phyloP scores from a whole-genome alignment of 2,329 filamentous ascomycete genomes.

The Aspergillus uvarum region DNA sequence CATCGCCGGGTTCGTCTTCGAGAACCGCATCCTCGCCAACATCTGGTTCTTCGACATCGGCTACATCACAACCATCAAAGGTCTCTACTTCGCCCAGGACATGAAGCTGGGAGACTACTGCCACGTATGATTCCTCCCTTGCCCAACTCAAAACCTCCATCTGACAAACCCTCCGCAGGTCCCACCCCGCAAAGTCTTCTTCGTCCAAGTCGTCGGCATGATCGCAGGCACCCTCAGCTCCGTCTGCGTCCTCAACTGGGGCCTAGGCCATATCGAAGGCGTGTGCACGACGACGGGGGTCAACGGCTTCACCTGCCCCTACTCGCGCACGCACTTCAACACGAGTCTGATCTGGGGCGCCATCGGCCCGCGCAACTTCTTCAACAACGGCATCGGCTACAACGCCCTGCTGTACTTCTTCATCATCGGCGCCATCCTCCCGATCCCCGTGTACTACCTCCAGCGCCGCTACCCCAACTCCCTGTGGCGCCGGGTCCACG shows the following conservation, averaged over 20 bases:
- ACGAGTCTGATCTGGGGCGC: constrained; percentile 69
- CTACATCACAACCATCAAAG: constrained; percentile 30
- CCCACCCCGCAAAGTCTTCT: constrained; percentile 49
- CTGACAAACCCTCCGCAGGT: constrained; percentile 21
- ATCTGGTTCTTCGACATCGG: constrained; percentile 29
- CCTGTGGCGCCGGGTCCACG: constrained; percentile 7
- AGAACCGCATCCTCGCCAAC: constrained; percentile 34
- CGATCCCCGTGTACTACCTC: constrained; percentile 57
- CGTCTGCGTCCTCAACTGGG: constrained; percentile 48
- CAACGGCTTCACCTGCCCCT: constrained; percentile 58
- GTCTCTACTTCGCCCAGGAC: constrained; percentile 28
- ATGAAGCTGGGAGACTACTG: constrained; percentile 31
- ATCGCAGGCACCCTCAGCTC: constrained; percentile 48
- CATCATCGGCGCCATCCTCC: constrained; percentile 62
- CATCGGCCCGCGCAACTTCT: constrained; percentile 67
- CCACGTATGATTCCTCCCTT: constrained; percentile 12
- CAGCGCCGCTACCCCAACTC: constrained; percentile 57
- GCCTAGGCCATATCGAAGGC: constrained; percentile 43
- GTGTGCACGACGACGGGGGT: constrained; percentile 55
- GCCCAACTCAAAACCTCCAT: constrained; percentile 22
- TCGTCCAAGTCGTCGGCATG: constrained; percentile 49
- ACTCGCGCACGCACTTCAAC: constrained; percentile 60
- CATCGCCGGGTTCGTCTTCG: constrained; percentile 31
- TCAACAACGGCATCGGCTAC: constrained; percentile 60
- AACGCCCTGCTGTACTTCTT: constrained; percentile 65